Evolutionary conservation across 169 alveolate species (phyloP).

Genomic region (Eimeria acervulina): DNA sequence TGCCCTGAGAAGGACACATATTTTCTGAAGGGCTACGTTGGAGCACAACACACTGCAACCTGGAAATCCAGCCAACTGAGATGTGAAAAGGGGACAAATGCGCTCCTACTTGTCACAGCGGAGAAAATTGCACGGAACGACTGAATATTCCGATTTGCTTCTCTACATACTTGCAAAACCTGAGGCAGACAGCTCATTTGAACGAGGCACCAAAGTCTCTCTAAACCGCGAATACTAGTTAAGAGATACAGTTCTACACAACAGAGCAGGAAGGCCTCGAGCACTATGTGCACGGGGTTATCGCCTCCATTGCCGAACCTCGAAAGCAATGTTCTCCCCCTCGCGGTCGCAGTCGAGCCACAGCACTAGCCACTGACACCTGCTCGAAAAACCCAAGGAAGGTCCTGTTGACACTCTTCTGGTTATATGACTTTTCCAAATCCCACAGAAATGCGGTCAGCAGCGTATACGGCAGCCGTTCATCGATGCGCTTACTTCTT

Average conservation of each 20-base stretch:
- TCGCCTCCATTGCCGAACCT: conserved; percentile 87
- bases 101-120: conserved; percentile 92
- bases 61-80: neutral
- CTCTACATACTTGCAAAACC: conserved; percentile 91
- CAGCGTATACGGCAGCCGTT: neutral
- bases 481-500: conserved; percentile 32
- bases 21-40: neutral
- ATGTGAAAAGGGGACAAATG: neutral
- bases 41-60: neutral
- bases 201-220: neutral
- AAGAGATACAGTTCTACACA: neutral
- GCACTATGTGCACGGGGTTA: neutral
- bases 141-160: conserved; percentile 86
- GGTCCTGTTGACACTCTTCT: neutral
- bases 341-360: conserved; percentile 99
- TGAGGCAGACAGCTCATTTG: conserved; percentile 60
- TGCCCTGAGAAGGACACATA: conserved; percentile 69
- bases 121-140: conserved; percentile 96
- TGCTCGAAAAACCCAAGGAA: neutral
- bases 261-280: neutral
- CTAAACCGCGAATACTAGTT: neutral
- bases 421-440: no score
- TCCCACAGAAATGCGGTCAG: neutral
- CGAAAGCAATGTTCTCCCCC: conserved; percentile 98
- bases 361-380: conserved; percentile 87